Percentiles rank a stretch among this genome's conserved stretches.
These are phyloP conservation scores for Penicillium concentricum DNA, from an alignment of 2,329 filamentous ascomycete species.

Conservation along the genomic window DNA sequence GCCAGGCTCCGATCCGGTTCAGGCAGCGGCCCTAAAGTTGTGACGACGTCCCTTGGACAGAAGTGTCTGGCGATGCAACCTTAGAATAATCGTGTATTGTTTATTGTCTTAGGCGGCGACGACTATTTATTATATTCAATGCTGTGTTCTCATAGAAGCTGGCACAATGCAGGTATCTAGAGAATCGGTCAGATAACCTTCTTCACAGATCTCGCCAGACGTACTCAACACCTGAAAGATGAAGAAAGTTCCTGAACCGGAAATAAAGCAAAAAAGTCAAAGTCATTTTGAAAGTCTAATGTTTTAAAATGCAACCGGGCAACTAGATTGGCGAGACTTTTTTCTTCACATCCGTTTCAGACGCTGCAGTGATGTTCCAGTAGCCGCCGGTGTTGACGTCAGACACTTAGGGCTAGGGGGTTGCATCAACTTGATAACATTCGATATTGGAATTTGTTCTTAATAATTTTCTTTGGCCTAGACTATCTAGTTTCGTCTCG, in stretches of 20 bases:
- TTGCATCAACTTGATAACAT: background rate
- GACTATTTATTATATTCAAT: background rate
- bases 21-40: background rate
- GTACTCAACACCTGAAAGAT: background rate
- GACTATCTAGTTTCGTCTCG: background rate
- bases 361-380: constrained; percentile 17
- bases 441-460: background rate
- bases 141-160: background rate
- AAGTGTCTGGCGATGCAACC: background rate
- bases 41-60: background rate
- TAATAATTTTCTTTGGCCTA: background rate
- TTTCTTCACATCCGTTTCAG: constrained; percentile 17
- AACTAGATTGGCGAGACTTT: background rate
- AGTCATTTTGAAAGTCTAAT: background rate
- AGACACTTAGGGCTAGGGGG: constrained; percentile 10
- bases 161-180: background rate
- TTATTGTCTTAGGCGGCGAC: background rate
- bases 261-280: background rate
- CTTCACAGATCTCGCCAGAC: background rate
- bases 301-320: constrained; percentile 12
- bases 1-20: constrained; percentile 2
- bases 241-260: background rate
- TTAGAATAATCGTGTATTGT: background rate
- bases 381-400: constrained; percentile 26
- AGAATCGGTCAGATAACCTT: background rate